phyloP scores from a whole-genome alignment of 768 basidiomycete species.

The Austroboletus eburneus region DNA sequence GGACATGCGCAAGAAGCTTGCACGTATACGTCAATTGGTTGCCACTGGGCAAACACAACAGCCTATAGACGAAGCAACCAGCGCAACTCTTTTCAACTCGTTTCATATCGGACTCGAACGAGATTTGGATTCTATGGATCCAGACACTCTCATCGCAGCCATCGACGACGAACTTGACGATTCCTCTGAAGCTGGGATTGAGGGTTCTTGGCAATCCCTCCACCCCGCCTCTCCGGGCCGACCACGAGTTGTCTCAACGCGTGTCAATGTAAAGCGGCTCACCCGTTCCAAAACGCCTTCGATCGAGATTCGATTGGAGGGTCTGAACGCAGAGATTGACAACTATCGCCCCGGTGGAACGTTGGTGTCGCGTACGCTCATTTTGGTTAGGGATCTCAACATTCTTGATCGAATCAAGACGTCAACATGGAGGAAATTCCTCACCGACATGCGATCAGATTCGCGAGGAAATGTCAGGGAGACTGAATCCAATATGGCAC shows the following conservation, averaged over 20 bases:
- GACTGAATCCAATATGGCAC: conserved; percentile 92
- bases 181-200: conserved; percentile 66
- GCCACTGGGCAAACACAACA: conserved; percentile 87
- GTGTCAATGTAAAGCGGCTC: conserved; percentile 55
- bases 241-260: conserved; percentile 30
- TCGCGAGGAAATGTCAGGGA: conserved; percentile 85
- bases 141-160: conserved; percentile 76
- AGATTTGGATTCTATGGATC: conserved; percentile 69
- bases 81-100: conserved; percentile 86
- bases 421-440: conserved; percentile 97
- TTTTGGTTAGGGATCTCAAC: conserved; percentile 70
- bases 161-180: conserved; percentile 89
- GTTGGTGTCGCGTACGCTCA: conserved; percentile 61
- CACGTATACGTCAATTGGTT: conserved; percentile 88
- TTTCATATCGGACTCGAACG: conserved; percentile 89
- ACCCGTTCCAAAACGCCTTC: conserved; percentile 72
- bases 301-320: conserved; percentile 78
- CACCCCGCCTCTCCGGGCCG: conserved; percentile 46
- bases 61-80: conserved; percentile 64
- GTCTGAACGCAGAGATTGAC: conserved; percentile 63
- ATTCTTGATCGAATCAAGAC: conserved; percentile 98
- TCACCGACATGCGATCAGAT: conserved; percentile 82
- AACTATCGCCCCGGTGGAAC: conserved; percentile 52
- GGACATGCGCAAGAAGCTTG: conserved; percentile 79
- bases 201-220: conserved; percentile 92